Evolutionary conservation across 768 basidiomycete species (phyloP), one percentile per base, ranked within the genome.

Genomic region (Trametes cubensis): DNA sequence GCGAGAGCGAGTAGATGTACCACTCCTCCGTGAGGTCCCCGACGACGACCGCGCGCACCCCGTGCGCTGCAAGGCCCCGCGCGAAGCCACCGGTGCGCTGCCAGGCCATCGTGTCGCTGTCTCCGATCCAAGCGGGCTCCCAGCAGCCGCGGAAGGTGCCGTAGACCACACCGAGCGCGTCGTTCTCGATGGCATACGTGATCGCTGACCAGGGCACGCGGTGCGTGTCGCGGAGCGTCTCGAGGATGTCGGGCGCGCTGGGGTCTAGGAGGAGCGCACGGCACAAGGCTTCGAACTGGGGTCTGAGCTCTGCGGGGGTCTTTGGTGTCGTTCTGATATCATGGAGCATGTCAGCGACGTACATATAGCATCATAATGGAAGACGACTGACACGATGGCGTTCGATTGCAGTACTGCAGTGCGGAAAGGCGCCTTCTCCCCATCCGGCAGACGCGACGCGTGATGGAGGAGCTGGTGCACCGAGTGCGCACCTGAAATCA

Each of bases 1-100:
- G 84, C 4, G 88, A 83, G 65, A 90, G 85, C 15, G 87, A 82
- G 66, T 90, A 91, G 53, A 90, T 79, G 70, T 85, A 89, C 89
- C 89, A 91, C 71, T 92, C 89, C 66, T 91, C 88, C 17, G 76
- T 79, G 52, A 90, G 78, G 57, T 89, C 86, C 10, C 90, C 90
- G n/a, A 87, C 74, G 52, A 85, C 76, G 60, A 92, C 76, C 68
- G 81, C 83, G 42, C 76, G 79, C 47, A 90, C 78, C 2, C 90
- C 89, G 20, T 83, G 85, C 20, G 77, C 81, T 47, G 69, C 72
- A 14, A 91, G 78, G 1, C 77, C 80, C 11, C 72, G 73, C 0
- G 86, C 86, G 55, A 93, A 78, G 0, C 74, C 78, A 3, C 89
- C 87, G 1, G 79, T 79, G 15, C 81, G 81, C 67, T 92, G 90